A percentile compares a stretch with the other conserved stretches of the same genome.
Conservation (phyloP, 202 grass and related monocot species). For the Panicum hallii region DNA sequence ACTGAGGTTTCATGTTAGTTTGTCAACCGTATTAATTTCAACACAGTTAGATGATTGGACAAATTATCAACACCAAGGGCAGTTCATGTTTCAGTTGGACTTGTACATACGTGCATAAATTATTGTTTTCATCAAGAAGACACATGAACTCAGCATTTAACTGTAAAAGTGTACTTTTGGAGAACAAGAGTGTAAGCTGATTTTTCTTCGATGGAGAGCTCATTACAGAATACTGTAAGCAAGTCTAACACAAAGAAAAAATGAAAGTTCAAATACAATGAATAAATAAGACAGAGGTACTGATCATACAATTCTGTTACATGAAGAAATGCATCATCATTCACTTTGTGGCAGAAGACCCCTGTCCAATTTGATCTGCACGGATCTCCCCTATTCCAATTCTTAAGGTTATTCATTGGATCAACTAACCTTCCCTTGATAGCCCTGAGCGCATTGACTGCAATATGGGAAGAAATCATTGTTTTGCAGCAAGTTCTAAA, state of each 20-base stretch:
- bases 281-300: slow-evolving; percentile 38
- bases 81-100: slow-evolving; percentile 8
- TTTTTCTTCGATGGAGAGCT: slow-evolving; percentile 6
- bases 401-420: slow-evolving; percentile 62
- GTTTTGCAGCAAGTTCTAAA: slow-evolving; percentile 8
- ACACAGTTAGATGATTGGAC: background rate
- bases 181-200: background rate
- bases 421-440: slow-evolving; percentile 74
- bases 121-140: background rate
- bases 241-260: slow-evolving; percentile 7
- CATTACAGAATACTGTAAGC: slow-evolving; percentile 1
- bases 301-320: slow-evolving; percentile 85
- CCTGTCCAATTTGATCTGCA: slow-evolving; percentile 90
- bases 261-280: slow-evolving; percentile 1
- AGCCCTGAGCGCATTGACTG: slow-evolving; percentile 68
- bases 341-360: slow-evolving; percentile 75
- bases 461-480: slow-evolving; percentile 37
- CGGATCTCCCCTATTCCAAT: slow-evolving; percentile 91
- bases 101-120: slow-evolving; percentile 2
- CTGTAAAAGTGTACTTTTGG: background rate
- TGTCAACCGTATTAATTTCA: background rate
- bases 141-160: background rate
- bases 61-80: background rate
- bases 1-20: background rate
- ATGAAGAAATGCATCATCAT: slow-evolving; percentile 70